A percentile compares a stretch with the other conserved stretches of the same genome.
phyloP scores from a whole-genome alignment of 345 rosid genomes.

The Durio zibethinus region DNA sequence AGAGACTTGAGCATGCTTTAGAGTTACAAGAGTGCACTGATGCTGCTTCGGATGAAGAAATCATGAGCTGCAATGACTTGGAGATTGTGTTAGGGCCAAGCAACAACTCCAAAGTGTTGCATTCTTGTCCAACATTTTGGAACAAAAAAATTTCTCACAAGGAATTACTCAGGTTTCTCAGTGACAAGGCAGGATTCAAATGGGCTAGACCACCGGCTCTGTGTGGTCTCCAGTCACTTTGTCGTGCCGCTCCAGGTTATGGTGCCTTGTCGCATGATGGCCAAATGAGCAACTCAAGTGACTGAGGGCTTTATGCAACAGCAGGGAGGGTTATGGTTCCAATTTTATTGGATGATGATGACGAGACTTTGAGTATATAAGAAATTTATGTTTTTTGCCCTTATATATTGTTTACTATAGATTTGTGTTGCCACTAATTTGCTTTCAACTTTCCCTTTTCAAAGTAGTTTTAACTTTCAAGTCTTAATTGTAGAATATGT shows the following conservation, averaged over 20 bases:
- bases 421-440: background rate
- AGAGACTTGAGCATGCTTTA: background rate
- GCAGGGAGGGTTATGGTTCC: background rate
- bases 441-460: background rate
- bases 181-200: background rate
- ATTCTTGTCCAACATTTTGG: slow-evolving; percentile 9
- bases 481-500: background rate
- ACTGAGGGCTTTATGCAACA: background rate
- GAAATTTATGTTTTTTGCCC: background rate
- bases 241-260: background rate
- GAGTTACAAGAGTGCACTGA: background rate
- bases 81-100: background rate
- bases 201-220: background rate
- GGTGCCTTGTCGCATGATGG: background rate
- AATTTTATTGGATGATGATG: background rate
- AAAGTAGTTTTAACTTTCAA: background rate
- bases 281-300: background rate
- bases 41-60: background rate
- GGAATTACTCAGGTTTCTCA: background rate
- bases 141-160: background rate
- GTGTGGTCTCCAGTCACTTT: background rate
- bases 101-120: background rate
- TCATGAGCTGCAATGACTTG: background rate
- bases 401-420: background rate
- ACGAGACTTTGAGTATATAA: background rate